These are phyloP conservation scores for Paraconiothyrium sp. DNA, from an alignment of 2,329 filamentous ascomycete species.

Conservation along the genomic window DNA sequence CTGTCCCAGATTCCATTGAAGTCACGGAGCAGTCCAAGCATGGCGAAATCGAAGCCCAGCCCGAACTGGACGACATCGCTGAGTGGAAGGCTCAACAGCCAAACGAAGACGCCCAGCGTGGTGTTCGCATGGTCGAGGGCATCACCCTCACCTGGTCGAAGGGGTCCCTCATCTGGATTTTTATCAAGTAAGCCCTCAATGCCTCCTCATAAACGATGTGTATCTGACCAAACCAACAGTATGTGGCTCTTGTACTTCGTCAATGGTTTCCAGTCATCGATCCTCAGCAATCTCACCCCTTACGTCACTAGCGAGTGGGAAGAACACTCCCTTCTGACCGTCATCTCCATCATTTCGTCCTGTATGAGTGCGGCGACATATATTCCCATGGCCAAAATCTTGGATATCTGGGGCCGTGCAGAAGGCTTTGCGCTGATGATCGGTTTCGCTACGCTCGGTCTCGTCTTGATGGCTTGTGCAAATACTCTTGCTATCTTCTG, in stretches of 20 bases:
- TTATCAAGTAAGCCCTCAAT: conserved; percentile 43
- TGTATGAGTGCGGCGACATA: conserved; percentile 9
- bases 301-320: conserved; percentile 41
- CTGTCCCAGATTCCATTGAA: conserved; percentile 2
- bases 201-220: not conserved
- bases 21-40: not conserved
- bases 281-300: conserved; percentile 50
- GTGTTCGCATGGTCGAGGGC: conserved; percentile 52
- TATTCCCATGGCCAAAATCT: conserved; percentile 45
- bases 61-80: not conserved
- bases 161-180: conserved; percentile 48
- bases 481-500: conserved; percentile 68
- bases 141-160: conserved; percentile 54
- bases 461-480: conserved; percentile 74
- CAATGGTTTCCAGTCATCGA: conserved; percentile 57
- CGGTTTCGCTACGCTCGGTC: conserved; percentile 23
- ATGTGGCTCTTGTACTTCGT: conserved; percentile 60
- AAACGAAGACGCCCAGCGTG: conserved; percentile 44
- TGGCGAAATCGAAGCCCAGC: conserved; percentile 1
- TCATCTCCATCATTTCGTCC: conserved; percentile 7
- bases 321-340: conserved; percentile 6
- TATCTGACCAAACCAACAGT: conserved; percentile 32
- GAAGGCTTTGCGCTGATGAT: conserved; percentile 45
- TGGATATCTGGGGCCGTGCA: conserved; percentile 52
- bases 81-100: conserved; percentile 9